Evolutionary conservation across 2,329 filamentous ascomycete species (phyloP).

Genomic region (Cladorrhinum sp.): DNA sequence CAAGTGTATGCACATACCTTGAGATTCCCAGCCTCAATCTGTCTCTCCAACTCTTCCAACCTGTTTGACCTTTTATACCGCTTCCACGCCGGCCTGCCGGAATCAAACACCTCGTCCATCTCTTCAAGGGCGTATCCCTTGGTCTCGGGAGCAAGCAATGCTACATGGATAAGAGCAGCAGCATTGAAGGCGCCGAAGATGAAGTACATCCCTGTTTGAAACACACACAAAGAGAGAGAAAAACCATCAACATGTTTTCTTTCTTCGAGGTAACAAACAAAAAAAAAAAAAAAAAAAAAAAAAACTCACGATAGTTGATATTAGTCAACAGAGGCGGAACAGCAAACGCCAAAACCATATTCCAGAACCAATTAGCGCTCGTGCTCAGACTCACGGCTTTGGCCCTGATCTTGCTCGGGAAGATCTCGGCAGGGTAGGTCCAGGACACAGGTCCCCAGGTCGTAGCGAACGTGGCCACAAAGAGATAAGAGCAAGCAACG

Average conservation of each 20-base stretch:
- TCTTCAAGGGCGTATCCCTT: slow-evolving; percentile 73
- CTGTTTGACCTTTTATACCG: slow-evolving; percentile 40
- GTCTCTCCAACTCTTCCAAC: slow-evolving; percentile 44
- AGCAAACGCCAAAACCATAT: slow-evolving; percentile 53
- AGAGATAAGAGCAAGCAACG: slow-evolving; percentile 68
- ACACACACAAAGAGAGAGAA: no score
- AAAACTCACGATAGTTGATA: slow-evolving; percentile 40
- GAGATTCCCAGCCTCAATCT: slow-evolving; percentile 47
- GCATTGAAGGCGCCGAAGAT: slow-evolving; percentile 72
- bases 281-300: no score
- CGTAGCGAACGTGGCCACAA: slow-evolving; percentile 64
- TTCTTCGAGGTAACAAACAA: no score
- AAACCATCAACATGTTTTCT: no score
- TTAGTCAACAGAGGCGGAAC: slow-evolving; percentile 50
- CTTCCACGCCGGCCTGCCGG: slow-evolving; percentile 58
- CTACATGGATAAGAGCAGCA: slow-evolving; percentile 65
- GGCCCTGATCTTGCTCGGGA: slow-evolving; percentile 40
- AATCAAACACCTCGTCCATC: slow-evolving; percentile 69
- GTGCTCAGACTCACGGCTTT: slow-evolving; percentile 45
- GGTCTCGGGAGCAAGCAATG: slow-evolving; percentile 62
- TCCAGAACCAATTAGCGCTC: slow-evolving; percentile 42
- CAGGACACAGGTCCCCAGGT: slow-evolving; percentile 51
- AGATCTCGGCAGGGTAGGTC: slow-evolving; percentile 49
- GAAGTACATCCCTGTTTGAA: slow-evolving; percentile 58
- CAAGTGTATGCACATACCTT: no score